Conservation (phyloP, 202 grass and related monocot species). For the Dendrocalamus latiflorus region DNA sequence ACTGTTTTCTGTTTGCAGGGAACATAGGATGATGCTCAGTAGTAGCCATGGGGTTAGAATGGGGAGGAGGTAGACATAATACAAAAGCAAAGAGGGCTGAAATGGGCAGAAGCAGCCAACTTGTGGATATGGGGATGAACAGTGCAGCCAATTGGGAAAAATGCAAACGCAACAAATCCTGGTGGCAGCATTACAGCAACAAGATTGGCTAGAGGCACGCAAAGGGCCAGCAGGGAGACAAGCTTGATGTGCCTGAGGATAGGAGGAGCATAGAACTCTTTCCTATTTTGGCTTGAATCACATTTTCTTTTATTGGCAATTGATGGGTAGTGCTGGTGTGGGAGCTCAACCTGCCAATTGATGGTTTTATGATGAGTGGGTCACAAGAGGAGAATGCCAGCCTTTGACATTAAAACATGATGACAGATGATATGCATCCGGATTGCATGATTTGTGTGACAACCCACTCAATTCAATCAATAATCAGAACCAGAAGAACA, state of each 20-base stretch:
- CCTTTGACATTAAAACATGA: neutral
- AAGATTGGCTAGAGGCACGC: neutral
- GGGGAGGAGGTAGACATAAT: neutral
- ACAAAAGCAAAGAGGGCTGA: neutral
- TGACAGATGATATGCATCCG: neutral
- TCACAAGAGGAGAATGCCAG: neutral
- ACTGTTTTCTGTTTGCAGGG: neutral
- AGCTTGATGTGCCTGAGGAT: neutral
- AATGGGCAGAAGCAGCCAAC: neutral
- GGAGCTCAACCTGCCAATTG: neutral
- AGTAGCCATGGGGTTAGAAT: neutral
- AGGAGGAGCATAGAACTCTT: neutral
- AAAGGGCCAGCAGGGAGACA: neutral
- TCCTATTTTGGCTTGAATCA: neutral
- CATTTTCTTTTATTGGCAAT: neutral
- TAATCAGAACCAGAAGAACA: neutral
- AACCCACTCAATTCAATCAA: neutral
- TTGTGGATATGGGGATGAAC: neutral
- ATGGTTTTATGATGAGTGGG: neutral
- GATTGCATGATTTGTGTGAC: neutral
- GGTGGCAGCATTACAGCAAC: neutral
- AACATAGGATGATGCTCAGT: neutral
- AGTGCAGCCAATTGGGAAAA: neutral
- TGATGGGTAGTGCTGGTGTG: neutral
- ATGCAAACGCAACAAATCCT: neutral